Evolutionary conservation across 2,329 filamentous ascomycete genomes (phyloP).

Genomic region (Apiospora rasikravindrae): DNA sequence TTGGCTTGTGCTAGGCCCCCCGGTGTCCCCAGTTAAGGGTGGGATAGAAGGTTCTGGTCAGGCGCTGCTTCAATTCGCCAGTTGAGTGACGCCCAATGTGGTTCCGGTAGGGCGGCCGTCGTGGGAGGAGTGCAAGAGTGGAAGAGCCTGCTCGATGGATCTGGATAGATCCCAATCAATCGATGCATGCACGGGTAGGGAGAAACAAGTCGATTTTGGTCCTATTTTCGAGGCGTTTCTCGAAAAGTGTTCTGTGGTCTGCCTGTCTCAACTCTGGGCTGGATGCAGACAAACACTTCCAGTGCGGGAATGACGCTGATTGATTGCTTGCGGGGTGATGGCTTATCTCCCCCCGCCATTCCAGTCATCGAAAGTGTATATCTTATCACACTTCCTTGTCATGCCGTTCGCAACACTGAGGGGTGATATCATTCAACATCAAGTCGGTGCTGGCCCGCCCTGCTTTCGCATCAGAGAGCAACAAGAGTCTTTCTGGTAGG

Average conservation of each 20-base stretch:
- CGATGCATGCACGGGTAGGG: background rate
- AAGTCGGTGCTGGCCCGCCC: background rate
- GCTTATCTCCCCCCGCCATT: background rate
- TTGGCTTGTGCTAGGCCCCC: conserved; percentile 7
- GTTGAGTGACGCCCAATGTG: conserved; percentile 12
- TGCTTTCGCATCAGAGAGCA: background rate
- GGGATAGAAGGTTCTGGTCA: conserved; percentile 19
- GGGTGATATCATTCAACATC: background rate
- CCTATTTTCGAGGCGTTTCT: conserved; percentile 15
- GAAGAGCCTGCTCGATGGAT: background rate
- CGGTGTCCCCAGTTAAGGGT: conserved; percentile 14
- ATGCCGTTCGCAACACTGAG: background rate
- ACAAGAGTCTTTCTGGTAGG: background rate
- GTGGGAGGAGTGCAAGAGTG: background rate
- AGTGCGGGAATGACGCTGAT: background rate
- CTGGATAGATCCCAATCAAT: background rate
- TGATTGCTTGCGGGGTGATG: background rate
- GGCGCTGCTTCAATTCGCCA: conserved; percentile 17
- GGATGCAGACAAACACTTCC: background rate
- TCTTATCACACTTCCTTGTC: background rate
- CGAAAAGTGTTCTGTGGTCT: background rate
- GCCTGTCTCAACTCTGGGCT: background rate
- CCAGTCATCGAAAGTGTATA: background rate
- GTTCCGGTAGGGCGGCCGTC: background rate
- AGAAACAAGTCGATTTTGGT: background rate